Base-by-base conservation (phyloP, 305 asterid genomes). In the Fraxinus latifolia region DNA sequence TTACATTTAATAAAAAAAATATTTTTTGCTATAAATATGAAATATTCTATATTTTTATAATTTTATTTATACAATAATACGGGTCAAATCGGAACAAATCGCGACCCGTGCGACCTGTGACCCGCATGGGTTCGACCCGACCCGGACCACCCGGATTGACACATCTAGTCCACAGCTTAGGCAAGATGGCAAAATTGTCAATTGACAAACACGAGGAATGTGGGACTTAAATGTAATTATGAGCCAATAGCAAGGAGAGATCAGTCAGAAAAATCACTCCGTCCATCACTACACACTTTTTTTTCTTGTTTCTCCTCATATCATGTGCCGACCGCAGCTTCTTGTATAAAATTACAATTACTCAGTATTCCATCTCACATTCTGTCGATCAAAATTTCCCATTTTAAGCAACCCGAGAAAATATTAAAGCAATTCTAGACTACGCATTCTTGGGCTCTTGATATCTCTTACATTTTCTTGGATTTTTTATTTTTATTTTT, bases 311-410 rank as follows among this genome's bases (percentile, higher is more conserved):
- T 84, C 87, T 79, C 79, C 34, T 79, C 74, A 29, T 29, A 68
- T 27, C 8, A 68, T 68, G 39, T 27, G 74, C 74, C 74, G 39
- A 60, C 36, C 72, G 60, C 34, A 11, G 79, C 73, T 23, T 15
- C 74, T 72, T 8, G 3, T 34, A 32, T 77, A 79, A 70, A 84
- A 76, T 55, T 27, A 27, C 79, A 84, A 76, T 55, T 27, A 27
- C 79, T 80, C 81, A 74, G 55, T 82, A 74, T 84, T 79, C 83
- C 72, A 84, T 80, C 0, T 39, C 86, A 85, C 88, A 85, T 88
- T 89, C 84, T 77, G 70, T 83, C 67, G 37, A 32, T 25, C 72
- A 53, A 75, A 76, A 36, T 39, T 42, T 58, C 76, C 76, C 62
- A 14, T 83, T 37, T 37, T 77, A 25, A 12, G 77, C 32, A 60